Percentiles rank a stretch among this genome's conserved stretches.
phyloP scores from a whole-genome alignment of 2,329 filamentous ascomycete species.

The Peltaster fructicola region DNA sequence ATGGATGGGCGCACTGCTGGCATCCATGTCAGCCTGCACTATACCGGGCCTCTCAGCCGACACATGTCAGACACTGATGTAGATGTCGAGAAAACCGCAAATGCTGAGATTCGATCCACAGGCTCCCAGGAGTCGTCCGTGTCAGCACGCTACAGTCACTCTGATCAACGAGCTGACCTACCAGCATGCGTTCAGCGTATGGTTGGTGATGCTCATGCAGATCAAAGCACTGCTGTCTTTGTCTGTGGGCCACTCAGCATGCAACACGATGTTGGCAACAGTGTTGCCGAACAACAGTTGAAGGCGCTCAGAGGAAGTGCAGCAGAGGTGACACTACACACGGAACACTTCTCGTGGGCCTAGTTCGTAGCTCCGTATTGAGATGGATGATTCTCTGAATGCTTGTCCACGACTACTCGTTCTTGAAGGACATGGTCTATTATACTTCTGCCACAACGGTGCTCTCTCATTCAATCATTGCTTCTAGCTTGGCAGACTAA shows the following conservation, averaged over 20 bases:
- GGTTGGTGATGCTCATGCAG: too few species aligned
- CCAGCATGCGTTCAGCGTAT: too few species aligned
- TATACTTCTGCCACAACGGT: too few species aligned
- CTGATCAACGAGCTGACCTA: conserved; percentile 21
- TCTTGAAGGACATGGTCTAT: too few species aligned
- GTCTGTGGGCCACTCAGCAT: conserved; percentile 29
- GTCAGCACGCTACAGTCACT: too few species aligned
- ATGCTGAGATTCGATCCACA: neutral
- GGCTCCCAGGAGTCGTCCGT: neutral
- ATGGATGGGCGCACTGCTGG: too few species aligned
- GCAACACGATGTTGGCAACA: conserved; percentile 31
- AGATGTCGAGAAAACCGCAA: conserved; percentile 3
- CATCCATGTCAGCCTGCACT: conserved; percentile 6
- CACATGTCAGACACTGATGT: too few species aligned
- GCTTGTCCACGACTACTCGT: too few species aligned
- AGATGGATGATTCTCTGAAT: too few species aligned
- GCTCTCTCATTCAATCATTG: too few species aligned
- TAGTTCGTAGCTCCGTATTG: conserved; percentile 7
- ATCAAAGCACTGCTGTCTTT: conserved; percentile 19
- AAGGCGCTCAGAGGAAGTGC: conserved; percentile 17
- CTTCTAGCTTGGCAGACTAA: too few species aligned
- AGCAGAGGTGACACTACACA: conserved; percentile 27
- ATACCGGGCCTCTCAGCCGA: too few species aligned
- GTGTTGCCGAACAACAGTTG: conserved; percentile 27
- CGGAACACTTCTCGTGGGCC: conserved; percentile 31